Conservation (phyloP, 78 protist genomes). For the Tieghemostelium lacteum region DNA sequence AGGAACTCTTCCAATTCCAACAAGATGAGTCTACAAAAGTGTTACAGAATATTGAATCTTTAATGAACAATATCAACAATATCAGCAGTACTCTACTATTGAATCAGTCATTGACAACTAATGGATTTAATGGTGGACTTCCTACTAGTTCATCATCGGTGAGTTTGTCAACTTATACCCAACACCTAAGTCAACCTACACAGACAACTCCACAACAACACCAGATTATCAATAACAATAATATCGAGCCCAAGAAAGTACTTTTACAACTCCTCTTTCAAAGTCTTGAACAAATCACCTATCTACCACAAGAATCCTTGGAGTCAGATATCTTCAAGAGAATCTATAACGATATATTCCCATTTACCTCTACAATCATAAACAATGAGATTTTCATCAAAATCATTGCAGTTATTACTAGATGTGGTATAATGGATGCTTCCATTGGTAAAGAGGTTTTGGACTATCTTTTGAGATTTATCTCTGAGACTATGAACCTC, state of each 20-base stretch:
- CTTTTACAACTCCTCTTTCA: slow-evolving; percentile 27
- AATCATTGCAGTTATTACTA: slow-evolving; percentile 48
- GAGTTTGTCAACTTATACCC: too few species aligned
- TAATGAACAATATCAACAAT: neutral
- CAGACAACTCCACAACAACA: too few species aligned
- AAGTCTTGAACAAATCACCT: slow-evolving; percentile 57
- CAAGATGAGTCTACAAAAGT: slow-evolving; percentile 38
- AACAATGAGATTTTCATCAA: slow-evolving; percentile 62
- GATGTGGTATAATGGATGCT: slow-evolving; percentile 49
- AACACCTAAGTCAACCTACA: too few species aligned
- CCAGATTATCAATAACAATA: slow-evolving; percentile 7
- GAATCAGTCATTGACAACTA: too few species aligned
- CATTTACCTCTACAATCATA: slow-evolving; percentile 21
- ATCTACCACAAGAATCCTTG: slow-evolving; percentile 24
- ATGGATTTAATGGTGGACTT: too few species aligned
- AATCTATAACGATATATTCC: slow-evolving; percentile 43
- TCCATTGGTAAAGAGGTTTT: slow-evolving; percentile 53
- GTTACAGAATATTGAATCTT: slow-evolving; percentile 10
- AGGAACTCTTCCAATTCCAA: slow-evolving; percentile 7
- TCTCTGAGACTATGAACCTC: slow-evolving; percentile 16
- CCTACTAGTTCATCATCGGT: too few species aligned
- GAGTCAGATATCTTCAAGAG: slow-evolving; percentile 39
- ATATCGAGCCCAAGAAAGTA: slow-evolving; percentile 34
- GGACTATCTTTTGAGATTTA: slow-evolving; percentile 32
- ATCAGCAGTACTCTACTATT: neutral